Conservation (phyloP, 2,329 filamentous ascomycete species). For the Neospermospora avenae region DNA sequence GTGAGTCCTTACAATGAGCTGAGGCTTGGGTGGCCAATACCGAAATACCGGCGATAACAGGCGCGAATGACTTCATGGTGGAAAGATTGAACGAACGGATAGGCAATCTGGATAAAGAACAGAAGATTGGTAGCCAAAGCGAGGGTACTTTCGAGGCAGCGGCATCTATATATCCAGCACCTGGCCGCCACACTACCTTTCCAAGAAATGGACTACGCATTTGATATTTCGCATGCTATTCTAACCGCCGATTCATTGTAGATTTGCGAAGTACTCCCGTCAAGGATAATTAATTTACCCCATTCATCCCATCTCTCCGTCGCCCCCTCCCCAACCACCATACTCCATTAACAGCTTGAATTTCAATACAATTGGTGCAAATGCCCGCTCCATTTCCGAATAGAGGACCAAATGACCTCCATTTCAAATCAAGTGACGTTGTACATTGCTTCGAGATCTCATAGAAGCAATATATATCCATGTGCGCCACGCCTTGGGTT, state of each 20-base stretch:
- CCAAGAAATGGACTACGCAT: neutral
- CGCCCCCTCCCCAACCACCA: neutral
- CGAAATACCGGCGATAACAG: slow-evolving; percentile 11
- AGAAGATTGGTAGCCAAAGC: neutral
- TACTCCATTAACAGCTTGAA: too few relatives aligned
- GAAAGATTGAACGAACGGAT: neutral
- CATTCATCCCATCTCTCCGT: neutral
- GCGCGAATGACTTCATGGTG: slow-evolving; percentile 19
- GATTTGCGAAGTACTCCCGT: neutral
- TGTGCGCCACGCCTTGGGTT: slow-evolving; percentile 2
- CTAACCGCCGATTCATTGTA: neutral
- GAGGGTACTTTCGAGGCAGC: neutral
- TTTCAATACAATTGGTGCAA: neutral
- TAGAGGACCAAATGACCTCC: slow-evolving; percentile 3
- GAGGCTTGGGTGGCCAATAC: slow-evolving; percentile 13
- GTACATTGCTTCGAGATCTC: slow-evolving; percentile 3
- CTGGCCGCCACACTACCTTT: neutral
- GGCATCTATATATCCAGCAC: slow-evolving; percentile 3
- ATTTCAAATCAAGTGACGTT: neutral
- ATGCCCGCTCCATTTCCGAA: neutral
- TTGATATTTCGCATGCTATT: neutral
- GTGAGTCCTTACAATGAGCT: slow-evolving; percentile 17
- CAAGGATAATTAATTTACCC: neutral
- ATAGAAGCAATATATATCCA: slow-evolving; percentile 6
- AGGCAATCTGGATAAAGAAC: slow-evolving; percentile 2